Base-by-base conservation (phyloP, 768 basidiomycete genomes). In the Trametes cubensis region DNA sequence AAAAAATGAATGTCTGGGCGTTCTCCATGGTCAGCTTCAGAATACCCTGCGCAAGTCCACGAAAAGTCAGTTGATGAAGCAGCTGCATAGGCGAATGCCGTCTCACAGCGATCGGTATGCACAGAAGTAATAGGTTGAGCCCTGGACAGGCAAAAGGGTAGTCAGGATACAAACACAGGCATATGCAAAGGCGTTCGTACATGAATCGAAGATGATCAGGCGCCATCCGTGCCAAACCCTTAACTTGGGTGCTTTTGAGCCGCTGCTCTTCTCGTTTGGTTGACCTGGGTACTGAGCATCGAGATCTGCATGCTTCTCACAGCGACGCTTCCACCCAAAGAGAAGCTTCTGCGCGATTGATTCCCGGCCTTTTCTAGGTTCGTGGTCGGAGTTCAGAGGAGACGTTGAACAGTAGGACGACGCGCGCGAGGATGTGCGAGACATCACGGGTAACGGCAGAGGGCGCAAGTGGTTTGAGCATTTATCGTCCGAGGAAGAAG, bases 121-220 rank as follows among this genome's bases (percentile, higher is more conserved):
- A 76, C 18, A 88, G 59, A 8, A 92, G 74, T 26, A 90, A 76
- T 58, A 89, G 28, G 66, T 92, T 92, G 41, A 92, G 71, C 88
- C 89, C 89, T 92, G 56, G 10, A 53, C 20, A 51, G 17, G 46
- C 10, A 20, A 50, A n/a, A 47, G 49, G 15, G 25, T 25, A 11
- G 21, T n/a, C 23, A 34, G 25, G 20, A 10, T 14, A 15, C 8
- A 46, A 30, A 11, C 48, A 41, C 17, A 26, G 3, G 25, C 30
- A 51, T 48, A 40, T 15, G 20, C 25, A 2, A 15, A 57, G 49
- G 21, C 23, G 21, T 18, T 70, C 85, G 63, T 65, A 87, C 86
- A 88, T 49, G 87, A 87, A 53, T 81, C 81, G 56, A 80, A 74
- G 49, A 87, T 60, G 42, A 86, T 77, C 26, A 79, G 63, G 62